Evolutionary conservation across 305 asterid species (phyloP), one percentile per base, ranked within the genome.

Genomic region (Andrographis paniculata): DNA sequence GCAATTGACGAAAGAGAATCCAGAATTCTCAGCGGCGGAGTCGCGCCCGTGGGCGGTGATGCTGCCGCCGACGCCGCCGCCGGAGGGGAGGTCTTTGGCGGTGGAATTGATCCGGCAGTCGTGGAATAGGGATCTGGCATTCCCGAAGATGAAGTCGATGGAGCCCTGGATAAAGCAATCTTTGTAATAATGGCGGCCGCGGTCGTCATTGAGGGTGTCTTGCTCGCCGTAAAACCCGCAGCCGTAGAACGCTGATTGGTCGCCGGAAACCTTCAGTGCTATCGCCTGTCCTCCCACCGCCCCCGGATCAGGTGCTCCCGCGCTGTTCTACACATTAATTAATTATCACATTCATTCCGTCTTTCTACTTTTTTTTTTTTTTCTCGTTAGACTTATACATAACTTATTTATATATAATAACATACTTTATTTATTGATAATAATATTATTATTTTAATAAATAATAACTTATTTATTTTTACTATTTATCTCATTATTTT

Each of bases 101-200:
- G 38, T 33, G 4, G 38, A 21, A 42, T 43, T 20, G 5, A 28
- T 24, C 12, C 13, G 38, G 18, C 19, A 50, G 14, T 47, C 37
- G 8, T 45, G 18, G 48, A 64, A 80, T n/a, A 78, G 73, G 30
- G 93, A 81, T 68, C 77, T 70, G 4, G 52, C 98, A 47, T 69
- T 69, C 47, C 98, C 98, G 18, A 79, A 89, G 42, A 89, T 78
- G 76, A 89, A 89, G 70, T 85, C 98, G 42, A 85, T 82, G 48
- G 94, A 82, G 6, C 98, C 98, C 42, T 89, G 82, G 40, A 89
- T 76, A 53, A 64, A 70, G 47, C 97, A 82, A 16, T 89, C 71
- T 62, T 76, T 85, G 51, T 74, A 89, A 52, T 79, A 85, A 55
- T 80, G 98, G 8, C 91, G 72, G 23, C 95, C 98, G 14, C 58